phyloP scores from a whole-genome alignment of 2,329 filamentous ascomycete genomes.

The Chrysoporthe deuterocubensis region DNA sequence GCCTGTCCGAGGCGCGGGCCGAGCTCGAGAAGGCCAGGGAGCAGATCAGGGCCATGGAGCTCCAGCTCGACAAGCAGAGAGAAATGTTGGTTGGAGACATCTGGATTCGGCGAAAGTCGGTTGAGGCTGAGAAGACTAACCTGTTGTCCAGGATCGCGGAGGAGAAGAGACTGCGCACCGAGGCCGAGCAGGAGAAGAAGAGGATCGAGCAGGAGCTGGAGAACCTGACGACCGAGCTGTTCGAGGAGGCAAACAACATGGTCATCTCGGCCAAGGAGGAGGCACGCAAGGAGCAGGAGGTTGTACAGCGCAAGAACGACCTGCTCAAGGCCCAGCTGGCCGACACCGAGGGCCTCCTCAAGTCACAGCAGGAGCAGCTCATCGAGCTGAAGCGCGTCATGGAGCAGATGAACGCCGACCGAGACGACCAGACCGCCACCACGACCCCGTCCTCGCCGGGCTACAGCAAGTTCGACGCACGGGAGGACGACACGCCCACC shows the following conservation, averaged over 20 bases:
- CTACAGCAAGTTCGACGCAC: constrained; percentile 68
- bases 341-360: constrained; percentile 83
- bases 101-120: constrained; percentile 73
- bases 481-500: constrained; percentile 48
- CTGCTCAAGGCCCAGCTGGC: constrained; percentile 83
- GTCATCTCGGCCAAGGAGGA: constrained; percentile 90
- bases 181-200: constrained; percentile 78
- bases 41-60: constrained; percentile 70
- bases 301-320: constrained; percentile 81
- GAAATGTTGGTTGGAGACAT: constrained; percentile 74
- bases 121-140: constrained; percentile 72
- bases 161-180: constrained; percentile 66
- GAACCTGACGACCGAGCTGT: constrained; percentile 87
- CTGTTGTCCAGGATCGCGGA: constrained; percentile 64
- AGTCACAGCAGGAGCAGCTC: constrained; percentile 91
- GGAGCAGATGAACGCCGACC: constrained; percentile 78
- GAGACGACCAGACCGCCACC: constrained; percentile 72
- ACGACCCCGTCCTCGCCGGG: constrained; percentile 84
- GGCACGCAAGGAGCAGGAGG: constrained; percentile 81
- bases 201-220: constrained; percentile 92
- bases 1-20: constrained; percentile 77
- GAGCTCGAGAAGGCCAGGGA: constrained; percentile 77
- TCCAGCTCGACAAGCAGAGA: constrained; percentile 66
- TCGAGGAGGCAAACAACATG: constrained; percentile 99
- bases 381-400: constrained; percentile 89